phyloP scores from a whole-genome alignment of 108 stramenopile species.

The Skeletonema menzelii region DNA sequence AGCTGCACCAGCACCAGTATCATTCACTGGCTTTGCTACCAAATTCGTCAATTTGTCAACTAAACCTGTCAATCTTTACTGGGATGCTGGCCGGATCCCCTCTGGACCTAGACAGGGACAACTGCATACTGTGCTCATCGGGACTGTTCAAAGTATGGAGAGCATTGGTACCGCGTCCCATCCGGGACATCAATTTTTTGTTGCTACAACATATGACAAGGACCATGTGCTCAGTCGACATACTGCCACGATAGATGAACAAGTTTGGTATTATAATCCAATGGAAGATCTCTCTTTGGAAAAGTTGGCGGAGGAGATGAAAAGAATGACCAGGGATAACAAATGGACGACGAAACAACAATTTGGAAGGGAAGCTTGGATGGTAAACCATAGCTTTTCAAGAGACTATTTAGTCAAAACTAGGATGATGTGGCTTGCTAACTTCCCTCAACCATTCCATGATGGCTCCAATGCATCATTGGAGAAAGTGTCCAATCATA shows the following conservation, averaged over 20 bases:
- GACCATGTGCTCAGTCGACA: conserved; percentile 59
- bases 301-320: conserved; percentile 45
- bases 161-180: conserved; percentile 75
- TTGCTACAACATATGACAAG: conserved; percentile 71
- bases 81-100: conserved; percentile 66
- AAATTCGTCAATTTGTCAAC: conserved; percentile 81
- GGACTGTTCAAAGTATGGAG: conserved; percentile 77
- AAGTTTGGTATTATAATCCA: conserved; percentile 74
- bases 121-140: conserved; percentile 53
- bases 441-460: conserved; percentile 71
- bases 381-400: conserved; percentile 61
- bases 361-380: conserved; percentile 60
- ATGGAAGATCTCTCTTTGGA: conserved; percentile 50
- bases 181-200: conserved; percentile 76
- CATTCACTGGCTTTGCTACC: conserved; percentile 82
- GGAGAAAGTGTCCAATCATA: conserved; percentile 46
- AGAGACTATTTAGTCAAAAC: conserved; percentile 67
- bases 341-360: conserved; percentile 23
- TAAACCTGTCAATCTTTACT: conserved; percentile 65
- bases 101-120: conserved; percentile 52
- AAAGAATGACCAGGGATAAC: conserved; percentile 30
- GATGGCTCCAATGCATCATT: not conserved
- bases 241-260: conserved; percentile 74
- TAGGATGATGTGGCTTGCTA: conserved; percentile 63
- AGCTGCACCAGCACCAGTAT: conserved; percentile 49